These are phyloP conservation scores for Hyaloscypha variabilis DNA, from an alignment of 495 filamentous ascomycete species.

Conservation along the genomic window DNA sequence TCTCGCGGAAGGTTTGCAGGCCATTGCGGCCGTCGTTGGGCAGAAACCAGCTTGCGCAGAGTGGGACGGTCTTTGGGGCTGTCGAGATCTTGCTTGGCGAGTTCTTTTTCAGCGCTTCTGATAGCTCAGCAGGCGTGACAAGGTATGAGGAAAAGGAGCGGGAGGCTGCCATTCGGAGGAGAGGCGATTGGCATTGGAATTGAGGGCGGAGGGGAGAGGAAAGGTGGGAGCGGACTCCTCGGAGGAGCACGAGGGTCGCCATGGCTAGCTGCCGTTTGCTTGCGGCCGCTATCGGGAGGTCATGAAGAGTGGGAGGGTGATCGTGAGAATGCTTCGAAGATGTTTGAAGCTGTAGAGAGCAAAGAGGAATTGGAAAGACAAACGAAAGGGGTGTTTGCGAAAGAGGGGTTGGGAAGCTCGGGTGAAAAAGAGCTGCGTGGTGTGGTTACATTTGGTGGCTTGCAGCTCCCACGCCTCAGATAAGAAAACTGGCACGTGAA, in stretches of 20 bases:
- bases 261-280: constrained; percentile 18
- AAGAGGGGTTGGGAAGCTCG: constrained; percentile 22
- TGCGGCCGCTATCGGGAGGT: constrained; percentile 14
- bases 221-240: constrained; percentile 2
- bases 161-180: constrained; percentile 20
- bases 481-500: constrained; percentile 25
- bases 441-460: constrained; percentile 1
- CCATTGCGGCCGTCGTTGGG: constrained; percentile 89
- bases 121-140: constrained; percentile 81
- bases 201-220: constrained; percentile 5
- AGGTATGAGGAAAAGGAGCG: constrained; percentile 75
- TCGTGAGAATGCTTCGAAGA: not conserved
- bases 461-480: not conserved
- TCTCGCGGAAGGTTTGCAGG: constrained; percentile 70
- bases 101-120: constrained; percentile 76
- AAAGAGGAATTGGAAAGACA: constrained; percentile 4
- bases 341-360: constrained; percentile 5
- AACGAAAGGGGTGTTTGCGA: not conserved
- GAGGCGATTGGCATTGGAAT: constrained; percentile 13
- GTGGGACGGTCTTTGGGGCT: constrained; percentile 77
- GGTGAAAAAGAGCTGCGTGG: not conserved
- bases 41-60: constrained; percentile 95
- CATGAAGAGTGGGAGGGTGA: constrained; percentile 17
- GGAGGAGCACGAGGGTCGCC: not conserved
- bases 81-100: constrained; percentile 73